Evolutionary conservation across 2,329 filamentous ascomycete genomes (phyloP).

Genomic region (Podosphaera fusca): DNA sequence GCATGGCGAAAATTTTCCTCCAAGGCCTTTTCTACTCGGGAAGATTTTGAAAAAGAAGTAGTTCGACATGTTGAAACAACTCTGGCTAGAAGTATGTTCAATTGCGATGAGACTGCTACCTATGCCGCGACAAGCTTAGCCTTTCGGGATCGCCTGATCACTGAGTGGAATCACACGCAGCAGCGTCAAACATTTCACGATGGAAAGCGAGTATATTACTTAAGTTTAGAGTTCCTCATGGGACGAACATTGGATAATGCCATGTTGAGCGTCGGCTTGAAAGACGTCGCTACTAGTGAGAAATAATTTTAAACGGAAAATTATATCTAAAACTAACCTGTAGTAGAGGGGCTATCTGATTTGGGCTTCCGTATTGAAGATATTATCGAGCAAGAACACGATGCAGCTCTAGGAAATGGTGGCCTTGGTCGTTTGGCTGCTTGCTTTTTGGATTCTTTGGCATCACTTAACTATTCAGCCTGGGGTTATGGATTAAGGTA

Average conservation of each 20-base stretch:
- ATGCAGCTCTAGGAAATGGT: slow-evolving; percentile 88
- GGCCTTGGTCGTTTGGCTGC: slow-evolving; percentile 85
- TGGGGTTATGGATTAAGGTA: slow-evolving; percentile 96
- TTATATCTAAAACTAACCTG: slow-evolving; percentile 1
- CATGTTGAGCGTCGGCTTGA: slow-evolving; percentile 85
- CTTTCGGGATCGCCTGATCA: slow-evolving; percentile 76
- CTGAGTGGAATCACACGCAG: slow-evolving; percentile 96
- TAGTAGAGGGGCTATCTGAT: slow-evolving; percentile 54
- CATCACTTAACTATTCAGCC: slow-evolving; percentile 80
- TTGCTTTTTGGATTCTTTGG: slow-evolving; percentile 88
- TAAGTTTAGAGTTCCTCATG: slow-evolving; percentile 96
- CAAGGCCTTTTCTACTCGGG: slow-evolving; percentile 49
- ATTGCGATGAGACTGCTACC: slow-evolving; percentile 84
- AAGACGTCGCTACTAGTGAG: slow-evolving; percentile 59
- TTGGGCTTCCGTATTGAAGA: slow-evolving; percentile 96
- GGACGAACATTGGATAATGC: slow-evolving; percentile 91
- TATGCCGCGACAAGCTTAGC: slow-evolving; percentile 82
- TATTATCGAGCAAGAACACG: slow-evolving; percentile 81
- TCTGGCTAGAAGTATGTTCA: slow-evolving; percentile 85
- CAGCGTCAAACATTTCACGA: slow-evolving; percentile 82
- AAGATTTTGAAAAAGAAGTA: slow-evolving; percentile 69
- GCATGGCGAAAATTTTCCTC: slow-evolving; percentile 47
- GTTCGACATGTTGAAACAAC: slow-evolving; percentile 93
- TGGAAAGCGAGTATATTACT: slow-evolving; percentile 86
- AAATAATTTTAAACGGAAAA: background rate